Evolutionary conservation across 257 asterid genomes (phyloP).

Genomic region (Hygrophila difformis): DNA sequence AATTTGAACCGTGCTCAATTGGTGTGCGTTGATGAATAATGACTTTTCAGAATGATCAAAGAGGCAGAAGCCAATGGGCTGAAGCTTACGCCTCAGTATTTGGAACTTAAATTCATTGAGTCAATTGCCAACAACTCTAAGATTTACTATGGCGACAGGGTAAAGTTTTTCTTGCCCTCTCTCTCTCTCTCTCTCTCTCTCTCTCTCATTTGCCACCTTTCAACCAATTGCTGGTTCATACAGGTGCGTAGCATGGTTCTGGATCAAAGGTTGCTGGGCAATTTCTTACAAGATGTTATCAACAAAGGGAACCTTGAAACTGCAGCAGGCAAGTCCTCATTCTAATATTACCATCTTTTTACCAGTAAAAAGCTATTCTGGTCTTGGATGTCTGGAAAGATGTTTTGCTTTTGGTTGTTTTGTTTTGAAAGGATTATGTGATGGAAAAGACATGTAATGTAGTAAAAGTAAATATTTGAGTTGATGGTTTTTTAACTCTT

Average conservation of each 20-base stretch:
- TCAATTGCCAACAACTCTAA: conserved; percentile 89
- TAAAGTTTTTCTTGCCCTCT: conserved; percentile 9
- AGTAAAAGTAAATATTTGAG: no score
- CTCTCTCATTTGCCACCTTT: neutral
- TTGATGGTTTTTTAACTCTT: no score
- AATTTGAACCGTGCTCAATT: no score
- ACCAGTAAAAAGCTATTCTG: no score
- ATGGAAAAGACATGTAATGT: no score
- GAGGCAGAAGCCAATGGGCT: conserved; percentile 94
- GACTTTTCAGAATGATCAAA: conserved; percentile 67
- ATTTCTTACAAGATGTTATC: conserved; percentile 42
- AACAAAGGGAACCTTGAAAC: conserved; percentile 23
- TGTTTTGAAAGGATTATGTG: no score
- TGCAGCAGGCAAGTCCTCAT: no score
- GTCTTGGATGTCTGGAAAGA: no score
- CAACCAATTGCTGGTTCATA: conserved; percentile 18
- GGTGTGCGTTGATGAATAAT: no score
- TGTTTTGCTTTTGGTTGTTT: no score
- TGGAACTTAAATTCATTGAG: conserved; percentile 84
- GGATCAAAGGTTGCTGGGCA: conserved; percentile 79
- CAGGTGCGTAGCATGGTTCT: conserved; percentile 85
- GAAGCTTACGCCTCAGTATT: conserved; percentile 74
- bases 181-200: neutral
- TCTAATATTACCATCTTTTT: no score
- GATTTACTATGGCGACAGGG: conserved; percentile 93